Percentiles rank a stretch among this genome's conserved stretches.
These are phyloP conservation scores for Boechera stricta DNA, from an alignment of 345 rosid species.

Conservation along the genomic window DNA sequence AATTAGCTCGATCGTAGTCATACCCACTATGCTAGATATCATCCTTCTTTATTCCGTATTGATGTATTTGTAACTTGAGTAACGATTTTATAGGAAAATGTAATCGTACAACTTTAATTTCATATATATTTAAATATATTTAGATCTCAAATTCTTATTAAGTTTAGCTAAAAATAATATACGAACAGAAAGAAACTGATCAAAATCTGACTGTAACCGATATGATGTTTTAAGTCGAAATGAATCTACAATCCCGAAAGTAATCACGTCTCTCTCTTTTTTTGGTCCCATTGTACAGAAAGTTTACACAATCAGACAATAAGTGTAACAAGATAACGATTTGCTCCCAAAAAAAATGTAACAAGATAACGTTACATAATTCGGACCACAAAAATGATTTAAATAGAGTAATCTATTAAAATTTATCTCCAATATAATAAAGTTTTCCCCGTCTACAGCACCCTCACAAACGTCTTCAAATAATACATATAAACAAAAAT, in stretches of 20 bases:
- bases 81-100: too few relatives aligned
- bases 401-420: neutral
- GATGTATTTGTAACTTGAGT: too few relatives aligned
- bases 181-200: neutral
- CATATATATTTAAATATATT: neutral
- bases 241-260: neutral
- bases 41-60: too few relatives aligned
- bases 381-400: constrained; percentile 2
- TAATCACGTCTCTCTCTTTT: constrained; percentile 1
- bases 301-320: constrained; percentile 5
- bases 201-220: neutral
- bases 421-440: neutral
- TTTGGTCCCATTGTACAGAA: neutral
- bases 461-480: constrained; percentile 19
- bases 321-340: neutral
- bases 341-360: neutral
- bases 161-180: neutral
- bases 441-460: neutral
- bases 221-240: neutral
- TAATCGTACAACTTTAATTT: too few relatives aligned
- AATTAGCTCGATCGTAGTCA: too few relatives aligned
- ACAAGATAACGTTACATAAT: constrained; percentile 27
- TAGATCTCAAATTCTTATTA: neutral
- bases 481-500: neutral
- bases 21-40: too few relatives aligned